phyloP scores from a whole-genome alignment of 2,329 filamentous ascomycete species.

The Pseudocercospora macadamiae region DNA sequence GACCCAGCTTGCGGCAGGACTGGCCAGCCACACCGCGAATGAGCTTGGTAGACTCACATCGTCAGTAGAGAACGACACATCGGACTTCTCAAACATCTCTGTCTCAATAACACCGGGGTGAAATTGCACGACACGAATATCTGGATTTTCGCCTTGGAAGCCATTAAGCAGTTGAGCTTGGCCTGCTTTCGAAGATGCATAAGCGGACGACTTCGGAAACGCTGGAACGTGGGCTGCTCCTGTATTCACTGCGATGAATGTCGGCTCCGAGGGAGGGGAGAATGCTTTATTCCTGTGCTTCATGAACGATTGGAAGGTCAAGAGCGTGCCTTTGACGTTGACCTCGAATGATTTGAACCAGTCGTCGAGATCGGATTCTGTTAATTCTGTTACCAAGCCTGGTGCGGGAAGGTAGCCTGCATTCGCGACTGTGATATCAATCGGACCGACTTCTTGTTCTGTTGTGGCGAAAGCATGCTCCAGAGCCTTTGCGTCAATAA shows the following conservation, averaged over 20 bases:
- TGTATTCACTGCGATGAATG: conserved; percentile 20
- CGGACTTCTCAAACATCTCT: conserved; percentile 36
- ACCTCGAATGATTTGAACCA: conserved; percentile 22
- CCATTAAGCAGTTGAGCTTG: conserved; percentile 42
- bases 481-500: conserved; percentile 17
- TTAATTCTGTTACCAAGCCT: background rate
- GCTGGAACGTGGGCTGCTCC: conserved; percentile 24
- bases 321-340: conserved; percentile 20
- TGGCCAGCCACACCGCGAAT: conserved; percentile 22
- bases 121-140: conserved; percentile 42
- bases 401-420: conserved; percentile 14
- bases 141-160: conserved; percentile 42
- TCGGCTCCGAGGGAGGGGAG: background rate
- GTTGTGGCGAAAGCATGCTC: conserved; percentile 11
- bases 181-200: conserved; percentile 43
- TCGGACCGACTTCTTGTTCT: conserved; percentile 8
- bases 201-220: conserved; percentile 31
- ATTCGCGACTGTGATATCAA: conserved; percentile 21
- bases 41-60: conserved; percentile 19
- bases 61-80: conserved; percentile 7
- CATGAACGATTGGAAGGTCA: conserved; percentile 16
- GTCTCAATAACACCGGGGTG: conserved; percentile 49
- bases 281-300: too few relatives aligned
- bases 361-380: conserved; percentile 12
- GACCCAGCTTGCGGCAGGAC: conserved; percentile 7